Conservation (phyloP, 2,329 filamentous ascomycete species). For the Samsoniella hepiali region DNA sequence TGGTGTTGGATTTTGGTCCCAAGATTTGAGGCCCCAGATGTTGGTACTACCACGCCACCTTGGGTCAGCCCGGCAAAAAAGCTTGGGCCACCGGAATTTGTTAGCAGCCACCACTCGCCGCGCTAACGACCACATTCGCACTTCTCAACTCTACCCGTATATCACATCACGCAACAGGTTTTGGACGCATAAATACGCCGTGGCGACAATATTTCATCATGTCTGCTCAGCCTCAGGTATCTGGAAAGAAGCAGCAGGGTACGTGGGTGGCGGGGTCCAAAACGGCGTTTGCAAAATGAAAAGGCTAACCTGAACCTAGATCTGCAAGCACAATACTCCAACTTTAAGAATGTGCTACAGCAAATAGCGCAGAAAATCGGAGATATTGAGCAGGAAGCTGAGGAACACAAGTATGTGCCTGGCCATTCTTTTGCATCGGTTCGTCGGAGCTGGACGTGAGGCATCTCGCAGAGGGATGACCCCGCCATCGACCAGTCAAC, state of each 20-base stretch:
- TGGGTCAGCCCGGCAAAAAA: slow-evolving; percentile 19
- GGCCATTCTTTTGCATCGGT: slow-evolving; percentile 19
- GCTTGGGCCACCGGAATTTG: slow-evolving; percentile 31
- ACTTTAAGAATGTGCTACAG: slow-evolving; percentile 76
- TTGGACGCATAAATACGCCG: background rate
- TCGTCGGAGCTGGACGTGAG: background rate
- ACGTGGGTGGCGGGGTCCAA: slow-evolving; percentile 20
- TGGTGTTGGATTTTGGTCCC: background rate
- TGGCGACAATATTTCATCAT: slow-evolving; percentile 31
- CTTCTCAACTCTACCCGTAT: background rate
- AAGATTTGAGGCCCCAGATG: background rate
- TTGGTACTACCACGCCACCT: slow-evolving; percentile 9
- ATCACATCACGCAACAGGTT: background rate
- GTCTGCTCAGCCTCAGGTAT: slow-evolving; percentile 41
- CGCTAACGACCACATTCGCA: background rate
- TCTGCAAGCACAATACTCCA: slow-evolving; percentile 74
- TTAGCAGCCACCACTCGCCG: slow-evolving; percentile 9
- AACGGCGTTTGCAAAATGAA: background rate
- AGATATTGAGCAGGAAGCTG: slow-evolving; percentile 93
- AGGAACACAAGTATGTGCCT: slow-evolving; percentile 87
- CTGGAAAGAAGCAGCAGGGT: slow-evolving; percentile 73
- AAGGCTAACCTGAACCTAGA: slow-evolving; percentile 47
- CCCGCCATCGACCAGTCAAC: background rate
- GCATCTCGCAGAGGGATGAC: background rate
- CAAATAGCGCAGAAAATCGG: slow-evolving; percentile 95